A percentile compares a stretch with the other conserved stretches of the same genome.
These are phyloP conservation scores for Rhamnella rubrinervis DNA, from an alignment of 331 rosid species.

Conservation along the genomic window DNA sequence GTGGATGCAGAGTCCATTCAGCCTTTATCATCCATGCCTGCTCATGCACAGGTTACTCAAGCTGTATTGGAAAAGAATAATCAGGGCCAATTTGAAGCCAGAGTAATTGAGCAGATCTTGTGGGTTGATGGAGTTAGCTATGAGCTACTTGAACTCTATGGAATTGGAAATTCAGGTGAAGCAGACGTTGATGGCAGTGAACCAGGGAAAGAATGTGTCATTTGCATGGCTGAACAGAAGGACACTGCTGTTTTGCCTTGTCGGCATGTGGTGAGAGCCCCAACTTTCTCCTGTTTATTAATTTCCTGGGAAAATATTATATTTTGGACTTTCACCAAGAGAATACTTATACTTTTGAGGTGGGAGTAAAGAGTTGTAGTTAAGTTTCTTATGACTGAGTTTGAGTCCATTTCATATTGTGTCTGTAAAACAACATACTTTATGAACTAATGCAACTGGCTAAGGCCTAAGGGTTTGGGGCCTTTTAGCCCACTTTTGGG, in stretches of 20 bases:
- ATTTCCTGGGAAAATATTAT: background rate
- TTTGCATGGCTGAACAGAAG: slow-evolving; percentile 11
- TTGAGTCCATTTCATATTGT: background rate
- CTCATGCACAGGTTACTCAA: slow-evolving; percentile 2
- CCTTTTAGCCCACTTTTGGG: background rate
- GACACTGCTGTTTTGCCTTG: slow-evolving; percentile 9
- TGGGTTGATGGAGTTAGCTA: slow-evolving; percentile 13
- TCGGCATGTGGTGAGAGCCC: slow-evolving; percentile 12
- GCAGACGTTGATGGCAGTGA: background rate
- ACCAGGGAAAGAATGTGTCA: slow-evolving; percentile 11
- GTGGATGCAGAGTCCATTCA: background rate
- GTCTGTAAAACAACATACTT: background rate
- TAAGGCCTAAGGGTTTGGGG: background rate
- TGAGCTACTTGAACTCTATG: slow-evolving; percentile 12
- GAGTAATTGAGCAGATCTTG: background rate
- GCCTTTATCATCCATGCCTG: background rate
- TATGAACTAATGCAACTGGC: background rate
- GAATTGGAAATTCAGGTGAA: background rate
- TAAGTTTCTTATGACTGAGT: too few relatives aligned
- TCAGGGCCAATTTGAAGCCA: background rate
- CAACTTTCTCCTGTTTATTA: background rate
- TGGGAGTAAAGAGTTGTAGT: too few relatives aligned
- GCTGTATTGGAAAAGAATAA: slow-evolving; percentile 9
- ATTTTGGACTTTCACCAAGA: too few relatives aligned
- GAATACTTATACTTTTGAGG: too few relatives aligned